Evolutionary conservation across 768 basidiomycete genomes (phyloP).

Genomic region (Suillus luteus): DNA sequence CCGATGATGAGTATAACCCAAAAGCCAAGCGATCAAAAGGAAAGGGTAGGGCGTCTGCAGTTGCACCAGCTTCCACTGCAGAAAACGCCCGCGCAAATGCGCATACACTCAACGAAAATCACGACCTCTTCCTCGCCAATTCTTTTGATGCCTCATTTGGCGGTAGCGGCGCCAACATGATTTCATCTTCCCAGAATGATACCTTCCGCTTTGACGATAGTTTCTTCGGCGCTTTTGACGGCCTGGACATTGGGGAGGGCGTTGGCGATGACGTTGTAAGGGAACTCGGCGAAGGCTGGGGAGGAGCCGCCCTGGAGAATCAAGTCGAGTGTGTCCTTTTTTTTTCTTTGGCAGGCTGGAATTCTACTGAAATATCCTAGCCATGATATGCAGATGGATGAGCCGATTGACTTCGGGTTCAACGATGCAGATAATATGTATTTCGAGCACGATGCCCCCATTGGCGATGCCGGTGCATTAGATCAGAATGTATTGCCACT

Average conservation of each 20-base stretch:
- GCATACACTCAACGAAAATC: constrained; percentile 72
- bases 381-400: constrained; percentile 11
- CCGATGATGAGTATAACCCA: constrained; percentile 57
- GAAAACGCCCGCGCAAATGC: constrained; percentile 53
- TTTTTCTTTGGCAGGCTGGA: neutral
- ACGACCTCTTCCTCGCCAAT: constrained; percentile 63
- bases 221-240: constrained; percentile 53
- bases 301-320: constrained; percentile 34
- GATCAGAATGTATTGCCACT: neutral
- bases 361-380: neutral
- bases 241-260: constrained; percentile 56
- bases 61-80: constrained; percentile 28
- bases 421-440: constrained; percentile 12
- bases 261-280: constrained; percentile 74
- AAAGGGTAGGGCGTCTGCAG: constrained; percentile 29
- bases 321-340: constrained; percentile 22
- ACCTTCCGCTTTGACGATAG: constrained; percentile 55
- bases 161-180: constrained; percentile 34
- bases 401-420: constrained; percentile 16
- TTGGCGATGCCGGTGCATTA: neutral
- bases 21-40: constrained; percentile 27
- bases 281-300: constrained; percentile 78
- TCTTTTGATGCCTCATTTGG: constrained; percentile 67
- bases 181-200: constrained; percentile 59
- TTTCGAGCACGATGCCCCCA: neutral